Base-by-base conservation (phyloP, 2,329 filamentous ascomycete species). In the Penicillium brasilianum region DNA sequence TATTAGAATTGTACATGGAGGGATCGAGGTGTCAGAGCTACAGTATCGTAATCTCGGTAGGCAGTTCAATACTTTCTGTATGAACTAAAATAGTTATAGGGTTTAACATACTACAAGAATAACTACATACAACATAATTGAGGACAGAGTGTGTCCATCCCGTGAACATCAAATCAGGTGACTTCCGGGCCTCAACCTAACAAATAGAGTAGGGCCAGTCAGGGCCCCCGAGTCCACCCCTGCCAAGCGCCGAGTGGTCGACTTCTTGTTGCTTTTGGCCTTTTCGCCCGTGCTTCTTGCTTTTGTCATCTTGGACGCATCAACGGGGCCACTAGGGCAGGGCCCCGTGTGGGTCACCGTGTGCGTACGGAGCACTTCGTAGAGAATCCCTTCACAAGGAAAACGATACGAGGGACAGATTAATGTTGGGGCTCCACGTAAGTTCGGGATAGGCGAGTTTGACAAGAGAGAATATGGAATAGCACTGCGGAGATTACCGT, bases 181-280 rank as follows among this genome's bases (percentile, higher is more conserved):
- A 30, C 25, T 16, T 48, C 44, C 22, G 44, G 16, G 16, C 44
- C 1, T 28, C 25, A 25, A 18, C 48, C 48, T 20, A 34, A 59
- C 61, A 51, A 60, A 66, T 60, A 41, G 32, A 60, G 63, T 54
- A 65, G 54, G 50, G 56, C 57, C 54, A 32, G 51, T 57, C 58
- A 13, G 55, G 58, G 28, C 54, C 32, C 32, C 34, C 41, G 7
- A 16, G 51, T 53, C 39, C 50, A 50, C 61, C 51, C 50, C 56
- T 58, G 52, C 41, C 59, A 63, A 58, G 59, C 18, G 53, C 54
- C 43, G 55, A 14, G 16, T 34, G 46, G 41, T 54, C 22, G 41
- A 28, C 14, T 18, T 30, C 22, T 32, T 25, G 9, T 16, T 54
- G 16, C 22, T 28, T 28, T 30, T 41, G 32, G 18, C 22, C 18